phyloP scores from a whole-genome alignment of 768 basidiomycete genomes.

The Boletus fagicola region DNA sequence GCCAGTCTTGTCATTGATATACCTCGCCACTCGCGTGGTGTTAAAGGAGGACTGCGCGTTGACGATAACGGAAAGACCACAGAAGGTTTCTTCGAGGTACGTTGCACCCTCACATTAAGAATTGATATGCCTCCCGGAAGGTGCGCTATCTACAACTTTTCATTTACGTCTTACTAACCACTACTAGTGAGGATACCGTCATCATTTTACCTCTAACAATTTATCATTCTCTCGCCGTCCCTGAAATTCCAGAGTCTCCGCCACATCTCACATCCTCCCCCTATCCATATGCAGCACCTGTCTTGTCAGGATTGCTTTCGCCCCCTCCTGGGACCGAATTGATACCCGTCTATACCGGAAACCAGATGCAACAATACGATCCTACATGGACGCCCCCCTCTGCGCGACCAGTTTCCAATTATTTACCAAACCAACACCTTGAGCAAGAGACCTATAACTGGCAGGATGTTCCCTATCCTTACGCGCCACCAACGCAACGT shows the following conservation, averaged over 20 bases:
- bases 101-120: slow-evolving; percentile 58
- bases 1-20: slow-evolving; percentile 80
- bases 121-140: slow-evolving; percentile 66
- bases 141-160: slow-evolving; percentile 38
- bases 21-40: slow-evolving; percentile 62
- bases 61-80: slow-evolving; percentile 45
- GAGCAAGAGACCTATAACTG: slow-evolving; percentile 16
- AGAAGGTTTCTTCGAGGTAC: slow-evolving; percentile 66
- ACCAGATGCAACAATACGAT: slow-evolving; percentile 9
- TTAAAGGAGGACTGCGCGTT: slow-evolving; percentile 59
- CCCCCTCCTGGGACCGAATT: slow-evolving; percentile 23
- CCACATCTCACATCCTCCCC: slow-evolving; percentile 12
- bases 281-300: slow-evolving; percentile 20
- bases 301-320: slow-evolving; percentile 21
- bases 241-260: slow-evolving; percentile 36
- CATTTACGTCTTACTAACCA: slow-evolving; percentile 10
- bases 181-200: slow-evolving; percentile 63
- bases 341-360: slow-evolving; percentile 11
- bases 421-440: slow-evolving; percentile 6
- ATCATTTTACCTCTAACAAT: slow-evolving; percentile 64
- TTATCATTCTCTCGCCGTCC: slow-evolving; percentile 60
- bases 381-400: slow-evolving; percentile 9
- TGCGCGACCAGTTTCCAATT: slow-evolving; percentile 2
- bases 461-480: slow-evolving; percentile 25
- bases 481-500: slow-evolving; percentile 42